Percentiles rank a stretch among this genome's conserved stretches.
Conservation (phyloP, 1,139 yeast genomes). For the Starmera stellimalicola region DNA sequence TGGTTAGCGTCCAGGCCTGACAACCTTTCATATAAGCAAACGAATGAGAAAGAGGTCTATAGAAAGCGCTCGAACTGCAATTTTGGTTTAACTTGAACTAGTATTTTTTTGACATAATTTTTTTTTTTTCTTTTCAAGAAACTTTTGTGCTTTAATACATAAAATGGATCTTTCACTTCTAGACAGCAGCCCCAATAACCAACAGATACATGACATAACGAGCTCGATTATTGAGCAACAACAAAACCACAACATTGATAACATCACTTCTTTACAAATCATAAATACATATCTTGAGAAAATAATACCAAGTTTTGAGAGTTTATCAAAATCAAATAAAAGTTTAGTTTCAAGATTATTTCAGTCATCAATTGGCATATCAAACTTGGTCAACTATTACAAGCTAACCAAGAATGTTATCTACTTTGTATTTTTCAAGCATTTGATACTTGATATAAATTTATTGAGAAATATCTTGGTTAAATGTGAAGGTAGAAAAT, state of each 20-base stretch:
- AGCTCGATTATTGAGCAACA: no score
- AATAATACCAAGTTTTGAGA: constrained; percentile 14
- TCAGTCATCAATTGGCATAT: constrained; percentile 9
- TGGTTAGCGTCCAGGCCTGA: no score
- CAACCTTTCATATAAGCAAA: no score
- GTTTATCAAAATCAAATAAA: constrained; percentile 7
- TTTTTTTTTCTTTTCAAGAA: not conserved
- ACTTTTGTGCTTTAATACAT: no score
- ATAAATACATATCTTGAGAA: constrained; percentile 11
- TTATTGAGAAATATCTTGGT: constrained; percentile 5
- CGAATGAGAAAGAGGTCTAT: no score
- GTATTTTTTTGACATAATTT: constrained; percentile 21
- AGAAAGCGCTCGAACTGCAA: no score
- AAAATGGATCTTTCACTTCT: not conserved
- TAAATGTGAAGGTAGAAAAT: constrained; percentile 5
- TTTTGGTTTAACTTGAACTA: no score
- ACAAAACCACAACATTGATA: no score
- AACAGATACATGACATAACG: constrained; percentile 6
- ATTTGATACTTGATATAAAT: constrained; percentile 10
- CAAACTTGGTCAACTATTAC: constrained; percentile 13
- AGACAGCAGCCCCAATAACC: not conserved
- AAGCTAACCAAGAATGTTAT: constrained; percentile 14
- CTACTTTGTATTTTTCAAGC: constrained; percentile 11
- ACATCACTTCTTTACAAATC: constrained; percentile 6
- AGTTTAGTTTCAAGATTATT: constrained; percentile 11